These are phyloP conservation scores for Ampelocalamus luodianensis DNA, from an alignment of 176 grass and related monocot species.

Conservation along the genomic window DNA sequence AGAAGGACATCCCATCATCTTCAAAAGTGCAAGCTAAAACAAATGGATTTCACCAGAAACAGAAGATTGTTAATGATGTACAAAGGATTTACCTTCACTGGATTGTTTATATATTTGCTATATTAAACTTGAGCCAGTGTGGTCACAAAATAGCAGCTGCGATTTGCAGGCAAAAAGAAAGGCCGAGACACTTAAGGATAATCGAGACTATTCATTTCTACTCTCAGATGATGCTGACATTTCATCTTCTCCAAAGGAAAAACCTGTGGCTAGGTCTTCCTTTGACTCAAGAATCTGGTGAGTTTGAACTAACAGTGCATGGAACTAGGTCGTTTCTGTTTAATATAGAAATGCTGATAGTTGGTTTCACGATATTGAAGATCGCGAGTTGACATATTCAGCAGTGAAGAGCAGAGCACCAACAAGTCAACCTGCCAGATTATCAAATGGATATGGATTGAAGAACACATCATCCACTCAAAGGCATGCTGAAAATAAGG, in stretches of 20 bases:
- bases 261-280: constrained; percentile 49
- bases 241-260: constrained; percentile 57
- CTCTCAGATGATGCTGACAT: constrained; percentile 86
- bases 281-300: constrained; percentile 61
- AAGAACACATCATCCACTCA: constrained; percentile 55
- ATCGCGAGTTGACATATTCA: constrained; percentile 42
- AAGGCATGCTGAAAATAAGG: constrained; percentile 41
- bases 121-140: constrained; percentile 35
- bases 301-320: constrained; percentile 34
- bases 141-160: constrained; percentile 50
- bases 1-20: constrained; percentile 61
- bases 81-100: constrained; percentile 33
- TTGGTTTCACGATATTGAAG: constrained; percentile 45
- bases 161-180: constrained; percentile 78
- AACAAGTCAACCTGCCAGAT: constrained; percentile 39
- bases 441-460: constrained; percentile 56
- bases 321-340: neutral
- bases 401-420: constrained; percentile 52
- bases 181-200: constrained; percentile 85
- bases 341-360: constrained; percentile 19
- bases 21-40: constrained; percentile 54
- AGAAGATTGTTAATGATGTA: constrained; percentile 83
- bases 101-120: constrained; percentile 39
- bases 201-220: constrained; percentile 89
- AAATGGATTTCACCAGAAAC: constrained; percentile 58